Evolutionary conservation across 2,329 filamentous ascomycete genomes (phyloP), one percentile per base, ranked within the genome.

Genomic region (Calonectria pseudoreteaudii): DNA sequence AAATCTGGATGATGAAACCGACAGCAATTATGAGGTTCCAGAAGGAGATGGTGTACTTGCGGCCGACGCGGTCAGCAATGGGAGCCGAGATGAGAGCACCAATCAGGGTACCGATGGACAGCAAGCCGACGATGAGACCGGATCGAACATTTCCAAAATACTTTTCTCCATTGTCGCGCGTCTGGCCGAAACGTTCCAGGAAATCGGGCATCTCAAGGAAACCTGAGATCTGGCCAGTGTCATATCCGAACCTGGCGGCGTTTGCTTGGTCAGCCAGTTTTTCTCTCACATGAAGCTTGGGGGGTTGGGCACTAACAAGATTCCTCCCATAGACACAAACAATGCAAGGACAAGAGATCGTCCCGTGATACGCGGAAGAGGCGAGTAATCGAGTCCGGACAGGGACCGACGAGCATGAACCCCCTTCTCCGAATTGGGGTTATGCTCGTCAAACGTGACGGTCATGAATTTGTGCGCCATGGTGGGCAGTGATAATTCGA

Each of bases 1-100:
- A 87, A 71, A 93, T 91, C 78, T 93, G 91, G 23, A 94, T 89
- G n/a, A 94, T 86, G 76, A 93, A 93, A 28, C 93, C 93, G 28
- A 93, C 80, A 47, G 89, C 90, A 77, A 91, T 91, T 66, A 93
- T 86, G 70, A 91, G 83, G 71, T 89, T 89, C 84, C 91, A 93
- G 69, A 89, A 84, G 2, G 90, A 89, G 72, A 94, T 94, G 41
- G 91, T 91, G 58, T 88, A 85, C 56, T 90, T 89, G 64, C 93
- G 90, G 26, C 93, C 93, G 66, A 94, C 86, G 20, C 84, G 87
- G 79, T 94, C 92, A n/a, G 92, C 90, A 16, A 94, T 84, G 3
- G 90, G 91, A 0, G 91, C 91, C n/a, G 88, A 89, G 31, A 87
- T 78, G 0, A 93, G 83, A 9, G 91, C 91, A 30, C 92, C 92